A percentile compares a stretch with the other conserved stretches of the same genome.
phyloP scores from a whole-genome alignment of 306 rosid species.

The Rosa persica region DNA sequence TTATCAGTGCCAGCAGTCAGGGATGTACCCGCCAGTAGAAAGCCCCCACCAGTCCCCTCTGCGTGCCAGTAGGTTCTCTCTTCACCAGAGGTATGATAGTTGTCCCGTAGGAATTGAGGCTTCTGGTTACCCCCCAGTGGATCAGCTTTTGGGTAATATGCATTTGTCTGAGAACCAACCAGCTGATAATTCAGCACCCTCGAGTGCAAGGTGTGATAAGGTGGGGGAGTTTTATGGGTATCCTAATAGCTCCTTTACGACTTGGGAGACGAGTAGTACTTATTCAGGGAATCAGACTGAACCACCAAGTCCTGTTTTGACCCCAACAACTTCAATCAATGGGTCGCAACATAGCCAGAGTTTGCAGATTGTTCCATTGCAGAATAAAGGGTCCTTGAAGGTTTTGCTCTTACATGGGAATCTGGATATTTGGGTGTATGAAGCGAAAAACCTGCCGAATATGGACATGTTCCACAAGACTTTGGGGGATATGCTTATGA shows the following conservation, averaged over 20 bases:
- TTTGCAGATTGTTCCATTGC: slow-evolving; percentile 67
- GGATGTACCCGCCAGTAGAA: slow-evolving; percentile 36
- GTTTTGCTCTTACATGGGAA: slow-evolving; percentile 81
- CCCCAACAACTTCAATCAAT: slow-evolving; percentile 48
- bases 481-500: slow-evolving; percentile 66
- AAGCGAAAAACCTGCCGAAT: slow-evolving; percentile 81
- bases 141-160: slow-evolving; percentile 49
- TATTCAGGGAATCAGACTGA: slow-evolving; percentile 26
- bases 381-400: slow-evolving; percentile 62
- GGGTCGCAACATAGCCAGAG: slow-evolving; percentile 53
- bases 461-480: slow-evolving; percentile 98
- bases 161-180: slow-evolving; percentile 50
- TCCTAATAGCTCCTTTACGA: slow-evolving; percentile 49
- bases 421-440: slow-evolving; percentile 76
- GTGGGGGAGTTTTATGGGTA: slow-evolving; percentile 45
- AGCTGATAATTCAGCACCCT: slow-evolving; percentile 48
- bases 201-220: slow-evolving; percentile 39
- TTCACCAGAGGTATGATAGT: slow-evolving; percentile 38
- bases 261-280: slow-evolving; percentile 24
- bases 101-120: slow-evolving; percentile 23
- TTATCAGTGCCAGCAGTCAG: slow-evolving; percentile 42
- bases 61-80: slow-evolving; percentile 51
- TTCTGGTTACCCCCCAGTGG: slow-evolving; percentile 64
- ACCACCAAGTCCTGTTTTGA: slow-evolving; percentile 28
- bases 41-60: slow-evolving; percentile 27